Evolutionary conservation across 2,329 filamentous ascomycete species (phyloP).

Genomic region (Cladosporium sp.): DNA sequence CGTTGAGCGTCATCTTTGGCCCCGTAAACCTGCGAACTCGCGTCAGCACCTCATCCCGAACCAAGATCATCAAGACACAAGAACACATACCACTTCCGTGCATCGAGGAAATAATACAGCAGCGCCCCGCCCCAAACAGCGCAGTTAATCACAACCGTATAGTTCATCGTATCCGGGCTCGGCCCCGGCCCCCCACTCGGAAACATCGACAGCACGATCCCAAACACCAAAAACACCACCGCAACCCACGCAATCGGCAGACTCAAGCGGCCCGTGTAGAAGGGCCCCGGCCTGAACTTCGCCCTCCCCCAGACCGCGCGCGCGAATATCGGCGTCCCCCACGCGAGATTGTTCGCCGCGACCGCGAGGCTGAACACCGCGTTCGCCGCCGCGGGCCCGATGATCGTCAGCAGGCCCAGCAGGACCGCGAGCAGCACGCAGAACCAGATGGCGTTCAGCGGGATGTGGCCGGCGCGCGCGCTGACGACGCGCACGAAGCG

Average conservation of each 20-base stretch:
- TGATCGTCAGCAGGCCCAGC: conserved; percentile 53
- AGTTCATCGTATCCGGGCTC: conserved; percentile 51
- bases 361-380: conserved; percentile 56
- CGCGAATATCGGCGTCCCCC: conserved; percentile 53
- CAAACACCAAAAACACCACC: conserved; percentile 50
- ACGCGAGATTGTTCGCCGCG: conserved; percentile 56
- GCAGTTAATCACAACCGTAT: conserved; percentile 56
- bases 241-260: conserved; percentile 49
- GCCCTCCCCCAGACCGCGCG: conserved; percentile 52
- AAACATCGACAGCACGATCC: conserved; percentile 54
- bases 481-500: conserved; percentile 52
- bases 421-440: conserved; percentile 46
- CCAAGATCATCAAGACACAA: too few relatives aligned
- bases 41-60: neutral
- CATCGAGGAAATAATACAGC: conserved; percentile 51
- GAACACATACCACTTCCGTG: conserved; percentile 44
- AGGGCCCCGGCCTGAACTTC: conserved; percentile 53
- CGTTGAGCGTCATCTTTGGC: conserved; percentile 50
- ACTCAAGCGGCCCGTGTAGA: conserved; percentile 52
- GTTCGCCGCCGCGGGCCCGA: conserved; percentile 51
- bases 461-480: conserved; percentile 51
- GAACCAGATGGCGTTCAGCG: conserved; percentile 51
- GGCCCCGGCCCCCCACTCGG: conserved; percentile 51
- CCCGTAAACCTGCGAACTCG: conserved; percentile 42
- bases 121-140: conserved; percentile 53